Evolutionary conservation across 805 yeast species (phyloP).

Genomic region (Lachancea quebecensis): DNA sequence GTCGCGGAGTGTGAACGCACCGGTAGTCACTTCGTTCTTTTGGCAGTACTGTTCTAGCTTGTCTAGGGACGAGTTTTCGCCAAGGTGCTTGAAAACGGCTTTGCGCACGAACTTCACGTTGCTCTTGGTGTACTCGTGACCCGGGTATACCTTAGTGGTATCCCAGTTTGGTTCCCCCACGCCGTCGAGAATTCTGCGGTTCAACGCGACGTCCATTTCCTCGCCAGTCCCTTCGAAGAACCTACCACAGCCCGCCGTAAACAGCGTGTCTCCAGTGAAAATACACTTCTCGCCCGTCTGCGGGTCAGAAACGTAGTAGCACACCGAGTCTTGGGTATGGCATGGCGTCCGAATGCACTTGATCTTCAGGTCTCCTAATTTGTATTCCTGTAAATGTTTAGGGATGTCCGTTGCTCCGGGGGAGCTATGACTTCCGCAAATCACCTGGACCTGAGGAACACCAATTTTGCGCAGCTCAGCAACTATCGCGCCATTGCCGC

Average conservation of each 20-base stretch:
- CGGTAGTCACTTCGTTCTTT: constrained; percentile 70
- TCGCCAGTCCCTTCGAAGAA: constrained; percentile 86
- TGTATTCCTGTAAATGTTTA: constrained; percentile 53
- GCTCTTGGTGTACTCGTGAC: constrained; percentile 89
- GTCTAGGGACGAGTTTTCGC: constrained; percentile 41
- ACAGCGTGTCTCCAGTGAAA: constrained; percentile 93
- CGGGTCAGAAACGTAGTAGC: constrained; percentile 66
- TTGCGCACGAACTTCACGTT: constrained; percentile 73
- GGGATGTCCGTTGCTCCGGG: constrained; percentile 66
- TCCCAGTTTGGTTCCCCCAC: constrained; percentile 33
- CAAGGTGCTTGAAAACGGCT: constrained; percentile 41
- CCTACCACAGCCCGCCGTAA: constrained; percentile 92
- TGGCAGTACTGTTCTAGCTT: constrained; percentile 45
- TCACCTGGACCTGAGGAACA: constrained; percentile 50
- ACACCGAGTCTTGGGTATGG: constrained; percentile 94
- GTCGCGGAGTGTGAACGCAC: constrained; percentile 75
- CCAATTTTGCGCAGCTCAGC: constrained; percentile 23
- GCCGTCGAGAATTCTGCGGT: constrained; percentile 54
- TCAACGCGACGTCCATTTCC: constrained; percentile 73
- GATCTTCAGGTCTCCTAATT: constrained; percentile 43
- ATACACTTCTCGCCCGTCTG: constrained; percentile 63
- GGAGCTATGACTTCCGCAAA: constrained; percentile 58
- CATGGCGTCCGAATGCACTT: constrained; percentile 94
- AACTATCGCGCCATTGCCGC: constrained; percentile 52
- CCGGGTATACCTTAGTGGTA: constrained; percentile 71